Percentiles rank a stretch among this genome's conserved stretches.
phyloP scores from a whole-genome alignment of 306 rosid genomes.

The Hippophae tibetana region DNA sequence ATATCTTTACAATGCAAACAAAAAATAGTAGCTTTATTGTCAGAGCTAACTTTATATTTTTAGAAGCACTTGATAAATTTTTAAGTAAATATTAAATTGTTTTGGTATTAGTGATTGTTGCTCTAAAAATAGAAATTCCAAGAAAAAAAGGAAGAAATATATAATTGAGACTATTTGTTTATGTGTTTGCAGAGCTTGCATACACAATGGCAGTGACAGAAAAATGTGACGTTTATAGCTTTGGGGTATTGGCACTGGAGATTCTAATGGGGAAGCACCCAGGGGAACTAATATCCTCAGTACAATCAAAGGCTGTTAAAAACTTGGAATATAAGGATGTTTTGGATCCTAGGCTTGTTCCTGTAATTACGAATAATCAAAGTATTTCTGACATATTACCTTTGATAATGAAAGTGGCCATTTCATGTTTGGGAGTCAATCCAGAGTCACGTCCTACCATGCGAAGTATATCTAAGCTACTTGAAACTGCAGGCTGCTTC shows the following conservation, averaged over 20 bases:
- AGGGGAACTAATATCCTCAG: not conserved
- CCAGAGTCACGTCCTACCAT: not conserved
- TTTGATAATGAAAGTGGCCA: not conserved
- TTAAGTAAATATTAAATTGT: no score
- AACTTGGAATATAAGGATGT: not conserved
- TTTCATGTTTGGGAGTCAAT: not conserved
- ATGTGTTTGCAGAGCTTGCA: conserved; percentile 14
- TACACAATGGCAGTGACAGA: conserved; percentile 11
- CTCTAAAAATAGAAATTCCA: no score
- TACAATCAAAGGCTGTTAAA: not conserved
- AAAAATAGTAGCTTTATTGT: no score
- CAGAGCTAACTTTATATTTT: no score
- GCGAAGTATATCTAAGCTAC: not conserved
- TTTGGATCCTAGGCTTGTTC: conserved; percentile 7
- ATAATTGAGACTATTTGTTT: no score
- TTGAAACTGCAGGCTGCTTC: not conserved
- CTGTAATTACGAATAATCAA: not conserved
- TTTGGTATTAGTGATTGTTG: no score
- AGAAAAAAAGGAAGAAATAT: no score
- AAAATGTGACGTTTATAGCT: conserved; percentile 8
- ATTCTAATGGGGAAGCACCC: conserved; percentile 8
- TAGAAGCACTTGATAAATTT: no score
- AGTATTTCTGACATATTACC: not conserved
- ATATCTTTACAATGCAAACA: no score
- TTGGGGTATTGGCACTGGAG: conserved; percentile 17